Conservation (phyloP, 73 alveolate species). For the Symbiodinium natans region DNA sequence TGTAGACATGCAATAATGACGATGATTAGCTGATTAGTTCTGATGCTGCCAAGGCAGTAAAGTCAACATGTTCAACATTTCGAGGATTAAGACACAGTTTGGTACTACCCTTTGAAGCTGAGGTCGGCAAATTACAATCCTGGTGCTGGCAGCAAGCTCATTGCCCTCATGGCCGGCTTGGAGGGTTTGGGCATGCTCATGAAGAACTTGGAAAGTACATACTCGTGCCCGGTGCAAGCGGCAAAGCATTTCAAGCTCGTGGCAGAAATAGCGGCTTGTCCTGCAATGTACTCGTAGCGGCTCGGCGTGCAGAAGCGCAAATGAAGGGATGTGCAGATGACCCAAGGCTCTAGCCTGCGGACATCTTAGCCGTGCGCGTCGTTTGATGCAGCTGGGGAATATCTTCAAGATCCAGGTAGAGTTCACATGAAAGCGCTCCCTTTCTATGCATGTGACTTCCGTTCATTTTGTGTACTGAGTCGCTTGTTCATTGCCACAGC, state of each 20-base stretch:
- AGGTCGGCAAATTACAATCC: not conserved
- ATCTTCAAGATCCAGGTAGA: conserved; percentile 5
- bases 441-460: no score
- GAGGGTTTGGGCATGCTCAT: conserved; percentile 10
- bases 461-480: not conserved
- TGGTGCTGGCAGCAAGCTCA: not conserved
- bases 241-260: conserved; percentile 4
- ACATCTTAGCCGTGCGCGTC: not conserved
- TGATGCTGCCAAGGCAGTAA: no score
- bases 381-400: conserved; percentile 24
- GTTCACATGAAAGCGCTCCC: no score
- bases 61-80: no score
- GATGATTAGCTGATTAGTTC: no score
- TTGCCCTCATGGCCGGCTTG: conserved; percentile 1
- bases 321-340: no score
- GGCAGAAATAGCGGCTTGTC: not conserved
- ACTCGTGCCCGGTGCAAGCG: conserved; percentile 8
- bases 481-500: not conserved
- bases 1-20: no score
- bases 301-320: no score
- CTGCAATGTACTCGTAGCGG: not conserved
- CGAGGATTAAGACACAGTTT: no score
- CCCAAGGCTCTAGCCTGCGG: not conserved
- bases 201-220: not conserved
- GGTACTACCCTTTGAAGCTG: no score